Base-by-base conservation (phyloP, 352 stramenopile species). In the Pythium myriotylum region DNA sequence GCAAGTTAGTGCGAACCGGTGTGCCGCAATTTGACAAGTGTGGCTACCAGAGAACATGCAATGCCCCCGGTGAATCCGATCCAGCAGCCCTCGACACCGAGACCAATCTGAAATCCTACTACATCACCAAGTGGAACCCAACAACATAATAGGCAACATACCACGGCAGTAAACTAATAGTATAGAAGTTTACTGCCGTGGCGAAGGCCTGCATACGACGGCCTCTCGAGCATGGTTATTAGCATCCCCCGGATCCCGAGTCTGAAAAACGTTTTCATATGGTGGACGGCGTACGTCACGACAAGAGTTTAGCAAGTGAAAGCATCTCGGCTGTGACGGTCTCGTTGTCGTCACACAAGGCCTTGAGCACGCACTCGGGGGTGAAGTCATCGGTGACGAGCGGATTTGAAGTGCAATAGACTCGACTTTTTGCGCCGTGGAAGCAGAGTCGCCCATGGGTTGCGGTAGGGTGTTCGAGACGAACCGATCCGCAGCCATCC, bases 121-220 rank as follows among this genome's bases (percentile, higher is more conserved):
- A 87, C 14, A 17, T 76, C 76, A 1, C 77, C 86, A 0, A 92
- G 17, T 0, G 88, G 22, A 96, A 74, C 16, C 88, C 86, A 8
- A 90, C 76, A 1, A 77, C 55, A 61, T 92, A 96, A 62, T 91
- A 94, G 1, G 82, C 85, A 14, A 89, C n/a, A n/a, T n/a, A n/a
- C n/a, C n/a, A n/a, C n/a, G n/a, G n/a, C n/a, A n/a, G n/a, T n/a
- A n/a, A n/a, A n/a, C n/a, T n/a, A n/a, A n/a, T n/a, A n/a, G n/a
- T n/a, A n/a, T n/a, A 69, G 12, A 84, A 75, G 50, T 91, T 92
- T 5, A 82, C 70, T n/a, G 73, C 67, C 2, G 84, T 79, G 10
- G 73, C 77, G 19, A 87, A 68, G 4, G 75, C 74, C 45, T 95
- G 86, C 82, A 46, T 79, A 89, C 13, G 78, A 81, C 72, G 79